These are phyloP conservation scores for Colletotrichum navitas DNA, from an alignment of 2,329 filamentous ascomycete genomes.

Conservation along the genomic window DNA sequence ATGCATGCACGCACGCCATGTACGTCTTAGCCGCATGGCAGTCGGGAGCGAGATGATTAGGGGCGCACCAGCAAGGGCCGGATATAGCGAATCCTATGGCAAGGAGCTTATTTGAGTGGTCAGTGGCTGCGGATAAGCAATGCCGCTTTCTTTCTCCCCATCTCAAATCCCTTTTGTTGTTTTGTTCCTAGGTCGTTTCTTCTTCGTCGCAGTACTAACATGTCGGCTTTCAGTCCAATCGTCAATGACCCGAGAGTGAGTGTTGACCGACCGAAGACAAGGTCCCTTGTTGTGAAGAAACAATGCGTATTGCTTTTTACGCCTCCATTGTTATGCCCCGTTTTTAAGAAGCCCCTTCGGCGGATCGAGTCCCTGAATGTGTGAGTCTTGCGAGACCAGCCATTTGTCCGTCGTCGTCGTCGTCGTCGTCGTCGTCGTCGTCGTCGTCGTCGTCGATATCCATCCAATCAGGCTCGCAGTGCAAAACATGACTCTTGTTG, in stretches of 20 bases:
- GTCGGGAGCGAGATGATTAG: slow-evolving; percentile 14
- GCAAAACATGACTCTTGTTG: slow-evolving; percentile 26
- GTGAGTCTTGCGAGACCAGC: neutral
- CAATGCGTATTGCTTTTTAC: neutral
- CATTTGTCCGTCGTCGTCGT: neutral
- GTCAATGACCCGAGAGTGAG: neutral
- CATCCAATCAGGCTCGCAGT: neutral
- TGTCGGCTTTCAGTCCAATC: neutral
- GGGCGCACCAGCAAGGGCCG: slow-evolving; percentile 24
- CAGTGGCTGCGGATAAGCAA: slow-evolving; percentile 31
- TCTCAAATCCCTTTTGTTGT: neutral
- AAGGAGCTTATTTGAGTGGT: slow-evolving; percentile 36
- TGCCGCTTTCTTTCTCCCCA: slow-evolving; percentile 30
- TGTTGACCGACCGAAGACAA: neutral
- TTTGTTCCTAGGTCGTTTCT: neutral
- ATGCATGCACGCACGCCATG: neutral
- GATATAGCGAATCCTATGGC: slow-evolving; percentile 19
- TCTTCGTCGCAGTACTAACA: slow-evolving; percentile 28
- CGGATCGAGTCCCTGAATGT: neutral
- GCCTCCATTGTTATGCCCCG: neutral
- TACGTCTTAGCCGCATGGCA: slow-evolving; percentile 24
- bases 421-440: neutral
- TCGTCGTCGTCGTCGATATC: neutral
- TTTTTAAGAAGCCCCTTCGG: too few relatives aligned
- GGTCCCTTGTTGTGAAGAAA: too few relatives aligned